Base-by-base conservation (phyloP, 2,329 filamentous ascomycete genomes). In the Allantophomopsis cytisporea region DNA sequence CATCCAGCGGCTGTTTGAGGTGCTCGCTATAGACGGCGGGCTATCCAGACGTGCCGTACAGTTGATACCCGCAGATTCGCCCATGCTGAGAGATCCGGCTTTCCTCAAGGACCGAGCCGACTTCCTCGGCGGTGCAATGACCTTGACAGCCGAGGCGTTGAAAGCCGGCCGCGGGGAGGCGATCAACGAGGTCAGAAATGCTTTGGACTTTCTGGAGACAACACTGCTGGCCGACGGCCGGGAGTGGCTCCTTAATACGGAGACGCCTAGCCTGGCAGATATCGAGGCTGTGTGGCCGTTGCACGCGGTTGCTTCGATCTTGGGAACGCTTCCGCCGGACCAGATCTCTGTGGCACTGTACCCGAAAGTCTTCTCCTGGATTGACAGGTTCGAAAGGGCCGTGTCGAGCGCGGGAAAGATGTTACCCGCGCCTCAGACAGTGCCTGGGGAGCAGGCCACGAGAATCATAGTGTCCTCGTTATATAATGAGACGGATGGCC, bases 261-360 rank as follows among this genome's bases (percentile, higher is more conserved):
- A 65, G 2, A 54, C 56, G 14, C 73, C 76, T 1, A 67, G 63
- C 1, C 54, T 83, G 45, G 76, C 72, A 3, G 82, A 87, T 54
- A 74, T 86, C 43, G 76, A 86, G 59, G 64, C 70, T 35, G 60
- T 80, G 10, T 84, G 76, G 76, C 66, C 71, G 0, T 68, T 85
- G 46, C 69, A 79, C 55, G 86, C 81, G 81, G 56, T 83, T 2
- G 54, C 58, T 2, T 60, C 57, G 10, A 60, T 83, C 36, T 67
- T 68, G 11, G 68, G 68, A 5, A 69, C 70, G 12, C 62, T 83
- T 36, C 69, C 73, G 4, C 42, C 59, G 37, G 62, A 68, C 15
- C 49, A 65, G 6, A 32, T 84, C 45, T 69, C 69, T 3, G 52
- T 60, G 12, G 54, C 56, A 15, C 59, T 58, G 31, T 82, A 72